Percentiles rank a stretch among this genome's conserved stretches.
These are phyloP conservation scores for Pestalotiopsis sp. DNA, from an alignment of 2,329 filamentous ascomycete genomes.

Conservation along the genomic window DNA sequence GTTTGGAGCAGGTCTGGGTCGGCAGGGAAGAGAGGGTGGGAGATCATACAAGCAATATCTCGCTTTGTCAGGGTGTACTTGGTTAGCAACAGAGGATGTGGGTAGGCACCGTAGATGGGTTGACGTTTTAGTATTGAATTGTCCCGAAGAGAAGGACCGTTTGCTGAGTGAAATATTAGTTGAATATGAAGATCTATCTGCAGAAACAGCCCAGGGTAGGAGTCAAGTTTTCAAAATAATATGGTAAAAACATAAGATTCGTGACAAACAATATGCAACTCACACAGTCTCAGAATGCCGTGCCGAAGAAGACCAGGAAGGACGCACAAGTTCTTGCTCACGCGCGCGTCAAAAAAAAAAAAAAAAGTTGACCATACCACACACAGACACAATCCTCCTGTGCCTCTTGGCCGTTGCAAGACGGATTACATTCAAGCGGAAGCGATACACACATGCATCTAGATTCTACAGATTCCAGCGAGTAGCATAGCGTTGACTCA, in stretches of 20 bases:
- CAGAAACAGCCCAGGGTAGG: not conserved
- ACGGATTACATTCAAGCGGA: not conserved
- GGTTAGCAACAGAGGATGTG: not conserved
- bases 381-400: not conserved
- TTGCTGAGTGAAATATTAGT: not conserved
- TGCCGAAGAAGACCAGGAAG: not conserved
- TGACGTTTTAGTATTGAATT: not conserved
- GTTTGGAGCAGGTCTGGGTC: not conserved
- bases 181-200: not conserved
- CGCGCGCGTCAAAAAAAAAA: not conserved
- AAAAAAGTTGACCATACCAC: not conserved
- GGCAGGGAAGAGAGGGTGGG: not conserved
- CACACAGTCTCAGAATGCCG: not conserved
- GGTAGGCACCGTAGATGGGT: not conserved
- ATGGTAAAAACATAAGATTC: not conserved
- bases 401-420: not conserved
- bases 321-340: not conserved
- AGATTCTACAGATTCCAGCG: too few relatives aligned
- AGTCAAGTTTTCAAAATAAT: not conserved
- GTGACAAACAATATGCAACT: slow-evolving; percentile 1
- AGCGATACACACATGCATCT: too few relatives aligned
- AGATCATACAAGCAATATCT: not conserved
- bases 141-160: not conserved
- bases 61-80: not conserved
- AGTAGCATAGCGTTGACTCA: too few relatives aligned